Conservation (phyloP, 257 asterid species). For the Solanum clarkiae region DNA sequence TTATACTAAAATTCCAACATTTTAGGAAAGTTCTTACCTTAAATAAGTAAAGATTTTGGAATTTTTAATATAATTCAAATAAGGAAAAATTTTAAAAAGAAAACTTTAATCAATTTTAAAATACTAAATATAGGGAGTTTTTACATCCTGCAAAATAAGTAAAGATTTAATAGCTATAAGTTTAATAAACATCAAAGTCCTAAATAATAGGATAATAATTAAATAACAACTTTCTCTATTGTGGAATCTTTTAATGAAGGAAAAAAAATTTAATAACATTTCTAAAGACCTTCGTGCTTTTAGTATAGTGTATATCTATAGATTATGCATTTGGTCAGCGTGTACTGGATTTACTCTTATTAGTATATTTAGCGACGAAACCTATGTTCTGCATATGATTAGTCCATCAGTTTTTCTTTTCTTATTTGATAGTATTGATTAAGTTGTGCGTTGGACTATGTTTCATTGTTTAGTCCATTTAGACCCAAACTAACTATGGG, state of each 20-base stretch:
- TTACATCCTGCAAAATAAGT: not conserved
- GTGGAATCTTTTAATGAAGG: not conserved
- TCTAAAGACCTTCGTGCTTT: not conserved
- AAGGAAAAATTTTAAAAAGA: not conserved
- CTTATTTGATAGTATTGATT: not conserved
- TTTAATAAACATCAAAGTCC: not conserved
- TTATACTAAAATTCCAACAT: too few species aligned
- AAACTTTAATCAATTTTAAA: not conserved
- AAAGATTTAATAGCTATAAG: not conserved
- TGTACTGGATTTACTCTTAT: not conserved
- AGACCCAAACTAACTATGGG: not conserved
- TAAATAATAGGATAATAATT: not conserved
- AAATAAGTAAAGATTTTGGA: too few species aligned
- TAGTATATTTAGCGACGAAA: not conserved
- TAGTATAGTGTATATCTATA: not conserved
- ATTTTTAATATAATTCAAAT: not conserved
- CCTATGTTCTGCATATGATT: not conserved
- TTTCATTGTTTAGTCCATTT: not conserved
- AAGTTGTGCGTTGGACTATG: not conserved
- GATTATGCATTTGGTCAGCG: not conserved
- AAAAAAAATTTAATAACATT: not conserved
- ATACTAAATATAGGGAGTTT: not conserved
- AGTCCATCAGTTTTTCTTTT: not conserved
- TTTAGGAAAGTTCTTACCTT: too few species aligned
- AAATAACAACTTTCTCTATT: not conserved